These are phyloP conservation scores for Plectranthus barbatus DNA, from an alignment of 257 asterid species.

Conservation along the genomic window DNA sequence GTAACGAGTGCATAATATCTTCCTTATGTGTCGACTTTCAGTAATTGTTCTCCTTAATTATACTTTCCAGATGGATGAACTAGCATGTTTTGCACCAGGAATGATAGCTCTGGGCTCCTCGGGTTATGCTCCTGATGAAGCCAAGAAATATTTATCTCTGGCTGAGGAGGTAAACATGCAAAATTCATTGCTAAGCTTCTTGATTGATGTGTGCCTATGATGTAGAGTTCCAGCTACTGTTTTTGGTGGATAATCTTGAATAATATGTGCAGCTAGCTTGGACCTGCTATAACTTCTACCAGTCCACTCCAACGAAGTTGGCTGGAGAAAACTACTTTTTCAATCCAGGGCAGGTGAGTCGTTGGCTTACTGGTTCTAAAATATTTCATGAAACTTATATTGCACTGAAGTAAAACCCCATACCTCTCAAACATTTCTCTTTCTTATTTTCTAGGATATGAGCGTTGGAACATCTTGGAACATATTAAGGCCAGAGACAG, in stretches of 20 bases:
- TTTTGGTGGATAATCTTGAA: conserved; percentile 15
- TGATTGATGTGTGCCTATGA: conserved; percentile 4
- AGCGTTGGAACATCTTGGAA: conserved; percentile 99
- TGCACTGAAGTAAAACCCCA: not conserved
- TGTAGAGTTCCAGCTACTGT: conserved; percentile 7
- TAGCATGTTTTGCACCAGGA: conserved; percentile 99
- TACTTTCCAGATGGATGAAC: conserved; percentile 88
- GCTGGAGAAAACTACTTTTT: conserved; percentile 98
- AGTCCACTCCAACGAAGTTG: conserved; percentile 93
- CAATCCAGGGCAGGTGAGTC: conserved; percentile 62
- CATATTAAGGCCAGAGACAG: conserved; percentile 98
- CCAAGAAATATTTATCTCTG: conserved; percentile 62
- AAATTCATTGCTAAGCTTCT: conserved; percentile 6
- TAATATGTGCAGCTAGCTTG: conserved; percentile 78
- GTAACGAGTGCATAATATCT: not conserved
- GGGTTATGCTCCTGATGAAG: conserved; percentile 80
- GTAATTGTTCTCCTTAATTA: conserved; percentile 12
- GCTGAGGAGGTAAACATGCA: conserved; percentile 82
- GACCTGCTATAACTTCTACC: conserved; percentile 99
- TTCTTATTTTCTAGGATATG: conserved; percentile 61
- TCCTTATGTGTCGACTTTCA: not conserved
- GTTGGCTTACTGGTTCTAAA: not conserved
- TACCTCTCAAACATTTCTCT: not conserved
- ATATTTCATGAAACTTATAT: not conserved
- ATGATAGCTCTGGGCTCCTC: conserved; percentile 93